Percentiles rank a stretch among this genome's conserved stretches.
These are phyloP conservation scores for Microcyclosporella mali DNA, from an alignment of 2,329 filamentous ascomycete genomes.

Conservation along the genomic window DNA sequence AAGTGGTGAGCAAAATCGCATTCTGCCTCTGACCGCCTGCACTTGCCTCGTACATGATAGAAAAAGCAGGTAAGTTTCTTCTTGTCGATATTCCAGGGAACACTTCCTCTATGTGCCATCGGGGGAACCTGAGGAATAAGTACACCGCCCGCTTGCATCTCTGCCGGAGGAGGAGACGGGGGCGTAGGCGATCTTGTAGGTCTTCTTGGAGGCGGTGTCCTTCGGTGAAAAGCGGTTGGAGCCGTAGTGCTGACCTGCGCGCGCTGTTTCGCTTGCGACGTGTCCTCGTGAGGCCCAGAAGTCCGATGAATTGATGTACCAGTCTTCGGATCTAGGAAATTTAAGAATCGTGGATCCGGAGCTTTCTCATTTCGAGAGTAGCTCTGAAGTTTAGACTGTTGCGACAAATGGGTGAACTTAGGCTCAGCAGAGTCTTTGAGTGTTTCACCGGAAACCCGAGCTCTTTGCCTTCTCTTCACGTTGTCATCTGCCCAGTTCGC, in stretches of 20 bases:
- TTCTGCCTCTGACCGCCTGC: background rate
- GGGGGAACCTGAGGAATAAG: too few relatives aligned
- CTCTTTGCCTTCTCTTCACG: conserved; percentile 11
- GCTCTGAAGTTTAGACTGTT: conserved; percentile 20
- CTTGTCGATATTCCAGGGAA: background rate
- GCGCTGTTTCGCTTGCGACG: background rate
- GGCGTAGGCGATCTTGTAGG: too few relatives aligned
- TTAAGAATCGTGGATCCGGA: conserved; percentile 24
- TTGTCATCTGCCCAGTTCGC: conserved; percentile 10
- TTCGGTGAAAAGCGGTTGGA: conserved; percentile 7
- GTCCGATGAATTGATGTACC: conserved; percentile 14
- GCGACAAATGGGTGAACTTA: conserved; percentile 20
- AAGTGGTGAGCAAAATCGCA: conserved; percentile 6
- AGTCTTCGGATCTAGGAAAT: conserved; percentile 26
- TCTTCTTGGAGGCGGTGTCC: conserved; percentile 7
- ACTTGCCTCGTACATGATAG: conserved; percentile 6
- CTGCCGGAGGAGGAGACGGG: too few relatives aligned
- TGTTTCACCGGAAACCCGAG: conserved; percentile 18
- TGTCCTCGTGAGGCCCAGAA: background rate
- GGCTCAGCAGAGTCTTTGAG: conserved; percentile 16
- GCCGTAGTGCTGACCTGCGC: background rate
- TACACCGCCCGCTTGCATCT: too few relatives aligned
- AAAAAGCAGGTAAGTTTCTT: conserved; percentile 5
- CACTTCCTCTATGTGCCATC: too few relatives aligned
- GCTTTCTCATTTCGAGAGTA: conserved; percentile 22